Evolutionary conservation across 768 basidiomycete genomes (phyloP), one percentile per base, ranked within the genome.

Genomic region (Tricholoma saponaceum): DNA sequence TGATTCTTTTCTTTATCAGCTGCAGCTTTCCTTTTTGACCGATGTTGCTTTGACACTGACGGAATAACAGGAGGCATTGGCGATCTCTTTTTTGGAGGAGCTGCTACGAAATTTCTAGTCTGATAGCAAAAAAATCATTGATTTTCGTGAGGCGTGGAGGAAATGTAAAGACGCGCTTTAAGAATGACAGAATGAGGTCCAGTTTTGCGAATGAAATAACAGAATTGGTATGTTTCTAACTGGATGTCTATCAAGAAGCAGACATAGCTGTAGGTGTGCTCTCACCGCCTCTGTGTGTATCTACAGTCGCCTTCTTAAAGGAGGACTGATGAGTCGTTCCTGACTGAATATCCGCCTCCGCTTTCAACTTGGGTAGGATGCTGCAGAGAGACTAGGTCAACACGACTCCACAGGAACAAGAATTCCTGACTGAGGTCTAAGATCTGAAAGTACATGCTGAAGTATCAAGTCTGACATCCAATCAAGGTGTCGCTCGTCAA

Each of bases 401-500:
- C 18, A 33, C 44, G 9, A 20, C 7, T 51, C 26, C 0, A 41
- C 54, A 47, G 63, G 77, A 52, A 55, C 44, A 26, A 47, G 7
- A 32, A 30, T 47, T 56, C 33, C 73, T 64, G 52, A 80, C 92
- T 86, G 75, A 57, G 89, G 87, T 61, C 89, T 81, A 49, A 97
- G 70, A 69, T 93, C 92, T 9, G 82, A 79, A 2, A 97, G 78
- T 16, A 96, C 90, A 63, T 85, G 82, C 65, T 94, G 92, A 2
- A 96, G 75, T 41, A 89, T 78, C 23, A 71, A 64, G 64, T 96
- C 93, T 5, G 88, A 85, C 93, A 97, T 96, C 95, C 95, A 97
- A 55, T 85, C 79, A 14, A 90, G 71, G 74, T 97, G 95, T 10
- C 84, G 81, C 61, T 92, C 91, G 66, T 97, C 95, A 26, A 97